A percentile compares a stretch with the other conserved stretches of the same genome.
These are phyloP conservation scores for Pyrenula aspistea DNA, from an alignment of 495 filamentous ascomycete species.

Conservation along the genomic window DNA sequence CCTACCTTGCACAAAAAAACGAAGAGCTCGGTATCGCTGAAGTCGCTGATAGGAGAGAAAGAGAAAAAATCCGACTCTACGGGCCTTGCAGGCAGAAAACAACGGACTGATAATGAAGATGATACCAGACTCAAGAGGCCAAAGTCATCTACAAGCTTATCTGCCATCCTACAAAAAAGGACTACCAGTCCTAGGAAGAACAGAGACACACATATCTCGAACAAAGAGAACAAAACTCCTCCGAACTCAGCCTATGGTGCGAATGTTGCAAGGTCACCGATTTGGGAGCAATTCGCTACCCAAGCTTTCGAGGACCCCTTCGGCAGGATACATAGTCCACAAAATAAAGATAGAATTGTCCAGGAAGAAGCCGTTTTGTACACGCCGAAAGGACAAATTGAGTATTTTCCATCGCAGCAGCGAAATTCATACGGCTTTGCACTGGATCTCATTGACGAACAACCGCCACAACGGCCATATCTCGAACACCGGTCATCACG, in stretches of 20 bases:
- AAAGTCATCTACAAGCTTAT: constrained; percentile 72
- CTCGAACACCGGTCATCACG: not conserved
- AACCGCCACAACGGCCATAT: constrained; percentile 2
- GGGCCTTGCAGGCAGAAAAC: constrained; percentile 22
- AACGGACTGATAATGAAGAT: constrained; percentile 8
- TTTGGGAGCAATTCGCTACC: constrained; percentile 62
- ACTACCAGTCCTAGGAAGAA: constrained; percentile 18
- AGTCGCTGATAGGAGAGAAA: constrained; percentile 42
- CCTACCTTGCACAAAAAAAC: constrained; percentile 47
- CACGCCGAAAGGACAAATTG: constrained; percentile 34
- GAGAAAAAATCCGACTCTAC: constrained; percentile 37
- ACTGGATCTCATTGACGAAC: constrained; percentile 10
- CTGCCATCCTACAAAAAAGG: constrained; percentile 35
- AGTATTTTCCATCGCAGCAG: constrained; percentile 51
- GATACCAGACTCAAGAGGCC: constrained; percentile 61
- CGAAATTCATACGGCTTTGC: constrained; percentile 45
- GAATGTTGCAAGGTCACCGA: constrained; percentile 49
- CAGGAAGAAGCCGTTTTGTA: constrained; percentile 52
- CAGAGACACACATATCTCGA: constrained; percentile 36
- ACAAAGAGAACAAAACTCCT: constrained; percentile 68
- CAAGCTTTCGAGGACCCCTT: constrained; percentile 29
- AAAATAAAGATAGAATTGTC: constrained; percentile 28
- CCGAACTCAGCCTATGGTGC: constrained; percentile 36
- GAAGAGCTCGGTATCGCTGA: constrained; percentile 55
- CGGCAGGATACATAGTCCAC: constrained; percentile 17